Base-by-base conservation (phyloP, 2,329 filamentous ascomycete species). In the Colletotrichum sp. region DNA sequence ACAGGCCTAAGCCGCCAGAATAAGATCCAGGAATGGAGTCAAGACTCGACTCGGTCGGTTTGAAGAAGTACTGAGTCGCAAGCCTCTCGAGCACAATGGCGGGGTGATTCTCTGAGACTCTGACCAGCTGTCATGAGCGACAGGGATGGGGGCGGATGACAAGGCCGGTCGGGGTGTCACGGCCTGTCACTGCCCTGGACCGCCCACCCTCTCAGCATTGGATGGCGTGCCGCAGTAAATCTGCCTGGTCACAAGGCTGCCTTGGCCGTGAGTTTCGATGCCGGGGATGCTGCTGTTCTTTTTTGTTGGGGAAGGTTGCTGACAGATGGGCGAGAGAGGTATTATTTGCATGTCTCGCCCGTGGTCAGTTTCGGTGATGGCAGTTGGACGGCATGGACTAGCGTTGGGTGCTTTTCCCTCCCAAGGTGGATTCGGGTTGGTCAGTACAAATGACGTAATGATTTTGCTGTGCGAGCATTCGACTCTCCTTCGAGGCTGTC, bases 221-320 rank as follows among this genome's bases (percentile, higher is more conserved):
- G 70, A 76, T 60, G 73, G 73, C 73, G 56, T 76, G 73, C 73
- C 73, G 73, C 64, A 73, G 56, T 18, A 65, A 76, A 13, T 69
- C 73, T 76, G 73, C 70, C 73, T 76, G 70, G 65, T 76, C 73
- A 76, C 73, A 68, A 69, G 73, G 73, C 73, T 76, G 73, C 70
- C 70, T 64, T 73, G 73, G 70, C 24, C 64, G 26, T 24, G 64
- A 26, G 18, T 13, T 21, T 71, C 61, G 28, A 24, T 52, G 61
- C 62, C 52, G n/a, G 52, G 66, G 58, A 34, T 34, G 38, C 36
- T 24, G 28, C 21, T 16, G 34, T 38, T 15, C n/a, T 56, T 21
- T 75, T 70, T 61, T 64, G 62, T 75, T 72, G 73, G 56, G 73
- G 15, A 34, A 30, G 30, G 5, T 55, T n/a, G 16, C 61, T 61